Percentiles rank a stretch among this genome's conserved stretches.
Conservation (phyloP, 2,329 filamentous ascomycete genomes). For the Calonectria multiphialidica region DNA sequence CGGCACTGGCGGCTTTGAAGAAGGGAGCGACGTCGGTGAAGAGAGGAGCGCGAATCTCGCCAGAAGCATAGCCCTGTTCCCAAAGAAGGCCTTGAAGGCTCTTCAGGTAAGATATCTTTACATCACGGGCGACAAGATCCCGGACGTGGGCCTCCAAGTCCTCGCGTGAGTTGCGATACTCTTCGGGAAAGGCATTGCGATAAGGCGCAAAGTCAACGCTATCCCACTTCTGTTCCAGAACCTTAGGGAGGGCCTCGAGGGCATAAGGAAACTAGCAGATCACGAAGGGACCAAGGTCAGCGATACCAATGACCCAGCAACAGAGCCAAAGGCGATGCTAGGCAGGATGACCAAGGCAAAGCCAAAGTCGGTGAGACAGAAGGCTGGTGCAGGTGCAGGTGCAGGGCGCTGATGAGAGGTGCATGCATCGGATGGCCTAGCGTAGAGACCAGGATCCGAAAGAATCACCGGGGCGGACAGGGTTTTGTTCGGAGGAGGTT, state of each 20-base stretch:
- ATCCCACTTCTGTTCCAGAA: constrained; percentile 77
- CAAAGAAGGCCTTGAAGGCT: constrained; percentile 84
- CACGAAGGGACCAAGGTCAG: constrained; percentile 27
- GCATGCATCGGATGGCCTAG: constrained; percentile 35
- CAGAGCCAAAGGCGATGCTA: constrained; percentile 20
- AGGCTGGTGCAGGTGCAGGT: not conserved
- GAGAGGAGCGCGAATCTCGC: constrained; percentile 77
- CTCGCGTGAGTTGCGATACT: constrained; percentile 68
- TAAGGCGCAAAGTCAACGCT: constrained; percentile 73
- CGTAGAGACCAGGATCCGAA: constrained; percentile 19
- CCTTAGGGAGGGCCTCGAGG: constrained; percentile 72
- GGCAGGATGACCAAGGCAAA: constrained; percentile 21
- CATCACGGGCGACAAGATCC: constrained; percentile 77
- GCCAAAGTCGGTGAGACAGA: constrained; percentile 43
- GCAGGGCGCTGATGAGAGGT: constrained; percentile 24
- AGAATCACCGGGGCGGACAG: constrained; percentile 29
- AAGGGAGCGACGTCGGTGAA: constrained; percentile 80
- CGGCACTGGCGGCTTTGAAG: constrained; percentile 68
- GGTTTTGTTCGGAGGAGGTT: constrained; percentile 37
- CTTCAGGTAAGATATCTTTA: constrained; percentile 84
- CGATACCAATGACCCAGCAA: constrained; percentile 25
- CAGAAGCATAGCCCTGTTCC: constrained; percentile 78
- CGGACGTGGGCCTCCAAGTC: constrained; percentile 75
- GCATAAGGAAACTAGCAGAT: constrained; percentile 80
- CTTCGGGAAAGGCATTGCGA: constrained; percentile 76